Conservation (phyloP, 805 yeast genomes). For the Metahyphopichia silvanorum region DNA sequence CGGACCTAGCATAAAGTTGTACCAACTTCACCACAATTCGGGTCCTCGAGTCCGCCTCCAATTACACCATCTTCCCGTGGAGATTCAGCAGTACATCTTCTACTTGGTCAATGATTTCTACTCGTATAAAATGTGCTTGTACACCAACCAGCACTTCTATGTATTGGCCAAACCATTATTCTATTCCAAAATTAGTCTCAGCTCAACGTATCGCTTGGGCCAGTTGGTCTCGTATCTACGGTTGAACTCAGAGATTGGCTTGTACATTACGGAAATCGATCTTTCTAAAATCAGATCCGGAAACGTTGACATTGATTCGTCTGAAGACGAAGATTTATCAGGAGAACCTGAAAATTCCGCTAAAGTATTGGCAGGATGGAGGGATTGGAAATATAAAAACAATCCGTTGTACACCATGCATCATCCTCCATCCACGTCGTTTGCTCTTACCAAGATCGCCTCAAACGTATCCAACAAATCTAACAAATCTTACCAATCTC, state of each 20-base stretch:
- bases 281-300: slow-evolving; percentile 46
- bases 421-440: slow-evolving; percentile 12
- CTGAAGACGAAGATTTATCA: slow-evolving; percentile 4
- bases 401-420: slow-evolving; percentile 58
- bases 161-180: slow-evolving; percentile 50
- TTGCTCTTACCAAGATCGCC: slow-evolving; percentile 11
- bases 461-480: slow-evolving; percentile 14
- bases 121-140: slow-evolving; percentile 39
- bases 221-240: slow-evolving; percentile 74
- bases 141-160: slow-evolving; percentile 51
- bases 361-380: slow-evolving; percentile 73
- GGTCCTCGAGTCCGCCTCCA: slow-evolving; percentile 8
- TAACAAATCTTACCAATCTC: slow-evolving; percentile 12
- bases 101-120: slow-evolving; percentile 30
- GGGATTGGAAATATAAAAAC: slow-evolving; percentile 82
- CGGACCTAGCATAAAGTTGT: not conserved
- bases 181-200: slow-evolving; percentile 53
- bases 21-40: not conserved
- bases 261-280: slow-evolving; percentile 54
- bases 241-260: slow-evolving; percentile 52
- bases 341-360: slow-evolving; percentile 1
- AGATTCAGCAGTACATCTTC: slow-evolving; percentile 39
- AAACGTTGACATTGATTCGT: slow-evolving; percentile 14
- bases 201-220: slow-evolving; percentile 74
- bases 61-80: slow-evolving; percentile 39